Evolutionary conservation across 805 yeast genomes (phyloP).

Genomic region (Ogataea dorogensis): DNA sequence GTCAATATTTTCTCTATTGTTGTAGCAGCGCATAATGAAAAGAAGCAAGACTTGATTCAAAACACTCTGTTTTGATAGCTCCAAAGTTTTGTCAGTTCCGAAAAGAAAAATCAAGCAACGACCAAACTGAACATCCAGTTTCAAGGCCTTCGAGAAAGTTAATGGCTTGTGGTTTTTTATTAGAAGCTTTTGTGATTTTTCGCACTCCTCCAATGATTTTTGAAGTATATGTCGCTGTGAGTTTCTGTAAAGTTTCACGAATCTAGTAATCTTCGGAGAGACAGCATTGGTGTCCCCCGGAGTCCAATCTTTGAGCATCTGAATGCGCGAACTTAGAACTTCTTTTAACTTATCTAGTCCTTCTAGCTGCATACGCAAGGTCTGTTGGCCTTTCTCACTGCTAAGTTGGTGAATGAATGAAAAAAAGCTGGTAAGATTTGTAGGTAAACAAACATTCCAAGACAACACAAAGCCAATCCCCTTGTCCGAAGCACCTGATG

Average conservation of each 20-base stretch:
- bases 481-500: conserved; percentile 36
- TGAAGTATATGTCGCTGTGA: conserved; percentile 51
- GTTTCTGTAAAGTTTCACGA: conserved; percentile 45
- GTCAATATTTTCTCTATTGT: conserved; percentile 36
- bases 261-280: conserved; percentile 27
- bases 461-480: conserved; percentile 42
- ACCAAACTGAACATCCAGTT: conserved; percentile 39
- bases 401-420: conserved; percentile 49
- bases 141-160: conserved; percentile 49
- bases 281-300: conserved; percentile 20
- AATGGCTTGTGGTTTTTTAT: conserved; percentile 47
- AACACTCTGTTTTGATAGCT: conserved; percentile 45
- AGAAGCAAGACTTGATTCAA: conserved; percentile 59
- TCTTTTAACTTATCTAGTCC: conserved; percentile 55
- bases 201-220: conserved; percentile 43
- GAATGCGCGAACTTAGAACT: conserved; percentile 52
- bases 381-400: conserved; percentile 44
- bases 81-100: conserved; percentile 56
- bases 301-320: conserved; percentile 37
- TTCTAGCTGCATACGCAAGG: conserved; percentile 56
- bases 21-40: conserved; percentile 61
- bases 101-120: conserved; percentile 52
- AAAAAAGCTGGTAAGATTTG: conserved; percentile 49
- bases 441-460: conserved; percentile 33
- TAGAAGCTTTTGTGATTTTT: conserved; percentile 44